Percentiles rank a stretch among this genome's conserved stretches.
phyloP scores from a whole-genome alignment of 257 asterid species.

The Nicotiana attenuata region DNA sequence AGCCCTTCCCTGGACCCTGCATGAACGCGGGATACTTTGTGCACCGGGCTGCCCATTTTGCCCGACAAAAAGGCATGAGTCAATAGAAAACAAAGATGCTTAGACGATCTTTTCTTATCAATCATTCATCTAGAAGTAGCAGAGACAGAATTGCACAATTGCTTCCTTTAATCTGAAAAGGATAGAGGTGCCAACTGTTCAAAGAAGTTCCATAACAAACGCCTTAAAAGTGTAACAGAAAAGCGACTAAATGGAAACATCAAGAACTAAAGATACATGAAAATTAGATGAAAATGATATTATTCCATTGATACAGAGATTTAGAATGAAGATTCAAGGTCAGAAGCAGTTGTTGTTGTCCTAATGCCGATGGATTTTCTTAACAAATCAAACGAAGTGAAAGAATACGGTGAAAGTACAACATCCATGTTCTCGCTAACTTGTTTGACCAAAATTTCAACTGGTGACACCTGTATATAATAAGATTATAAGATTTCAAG shows the following conservation, averaged over 20 bases:
- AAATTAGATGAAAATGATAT: not conserved
- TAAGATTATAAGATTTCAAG: not conserved
- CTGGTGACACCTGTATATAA: slow-evolving; percentile 56
- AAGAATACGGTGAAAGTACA: slow-evolving; percentile 44
- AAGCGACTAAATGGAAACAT: not conserved
- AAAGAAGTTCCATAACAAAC: not conserved
- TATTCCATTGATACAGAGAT: not conserved
- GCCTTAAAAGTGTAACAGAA: not conserved
- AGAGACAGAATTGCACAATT: not conserved
- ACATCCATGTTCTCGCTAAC: slow-evolving; percentile 48
- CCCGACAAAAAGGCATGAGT: too few species aligned
- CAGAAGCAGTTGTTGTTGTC: slow-evolving; percentile 16
- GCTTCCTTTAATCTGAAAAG: not conserved
- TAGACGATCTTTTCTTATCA: not conserved
- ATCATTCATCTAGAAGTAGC: not conserved
- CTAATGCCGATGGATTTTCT: slow-evolving; percentile 21
- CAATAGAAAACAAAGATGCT: not conserved
- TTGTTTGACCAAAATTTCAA: slow-evolving; percentile 19
- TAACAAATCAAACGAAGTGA: slow-evolving; percentile 53
- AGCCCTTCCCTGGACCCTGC: too few species aligned
- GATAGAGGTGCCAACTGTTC: not conserved
- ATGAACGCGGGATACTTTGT: too few species aligned
- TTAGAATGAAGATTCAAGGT: slow-evolving; percentile 18
- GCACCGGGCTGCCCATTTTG: too few species aligned
- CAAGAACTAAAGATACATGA: not conserved